phyloP scores from a whole-genome alignment of 495 filamentous ascomycete genomes.

The Penicillium soppii region DNA sequence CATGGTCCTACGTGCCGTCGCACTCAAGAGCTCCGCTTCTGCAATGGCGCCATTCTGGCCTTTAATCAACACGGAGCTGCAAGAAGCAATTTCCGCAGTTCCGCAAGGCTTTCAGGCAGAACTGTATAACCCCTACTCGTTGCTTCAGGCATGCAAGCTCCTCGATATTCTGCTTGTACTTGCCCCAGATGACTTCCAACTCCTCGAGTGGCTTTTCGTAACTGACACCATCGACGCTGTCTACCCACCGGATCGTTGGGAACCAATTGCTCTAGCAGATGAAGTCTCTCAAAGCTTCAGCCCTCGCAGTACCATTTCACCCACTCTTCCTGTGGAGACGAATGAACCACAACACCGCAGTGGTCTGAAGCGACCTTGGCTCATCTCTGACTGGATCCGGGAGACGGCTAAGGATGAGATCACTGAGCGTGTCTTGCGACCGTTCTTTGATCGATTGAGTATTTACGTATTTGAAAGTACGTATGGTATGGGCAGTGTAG shows the following conservation, averaged over 20 bases:
- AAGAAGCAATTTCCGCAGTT: constrained; percentile 75
- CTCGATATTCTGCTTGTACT: constrained; percentile 81
- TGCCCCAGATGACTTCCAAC: constrained; percentile 91
- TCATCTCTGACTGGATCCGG: constrained; percentile 45
- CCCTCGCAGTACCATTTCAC: constrained; percentile 38
- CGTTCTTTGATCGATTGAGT: constrained; percentile 88
- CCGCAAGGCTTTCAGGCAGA: constrained; percentile 70
- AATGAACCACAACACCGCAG: constrained; percentile 30
- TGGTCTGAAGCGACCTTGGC: constrained; percentile 36
- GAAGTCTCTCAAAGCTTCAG: constrained; percentile 81
- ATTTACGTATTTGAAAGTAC: constrained; percentile 90
- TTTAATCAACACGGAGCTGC: constrained; percentile 80
- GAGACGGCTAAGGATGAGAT: constrained; percentile 65
- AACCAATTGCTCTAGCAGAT: constrained; percentile 77
- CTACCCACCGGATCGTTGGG: constrained; percentile 72
- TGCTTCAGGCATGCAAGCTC: constrained; percentile 90
- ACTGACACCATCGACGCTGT: constrained; percentile 97
- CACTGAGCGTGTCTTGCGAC: constrained; percentile 71
- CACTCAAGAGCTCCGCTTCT: constrained; percentile 70
- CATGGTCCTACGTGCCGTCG: constrained; percentile 80
- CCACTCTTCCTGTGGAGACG: constrained; percentile 29
- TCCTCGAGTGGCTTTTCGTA: constrained; percentile 94
- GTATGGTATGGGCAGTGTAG: constrained; percentile 75
- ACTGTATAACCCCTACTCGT: constrained; percentile 67
- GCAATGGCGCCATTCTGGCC: constrained; percentile 88